Evolutionary conservation across 768 basidiomycete species (phyloP), one percentile per base, ranked within the genome.

Genomic region (Obba rivulosa): DNA sequence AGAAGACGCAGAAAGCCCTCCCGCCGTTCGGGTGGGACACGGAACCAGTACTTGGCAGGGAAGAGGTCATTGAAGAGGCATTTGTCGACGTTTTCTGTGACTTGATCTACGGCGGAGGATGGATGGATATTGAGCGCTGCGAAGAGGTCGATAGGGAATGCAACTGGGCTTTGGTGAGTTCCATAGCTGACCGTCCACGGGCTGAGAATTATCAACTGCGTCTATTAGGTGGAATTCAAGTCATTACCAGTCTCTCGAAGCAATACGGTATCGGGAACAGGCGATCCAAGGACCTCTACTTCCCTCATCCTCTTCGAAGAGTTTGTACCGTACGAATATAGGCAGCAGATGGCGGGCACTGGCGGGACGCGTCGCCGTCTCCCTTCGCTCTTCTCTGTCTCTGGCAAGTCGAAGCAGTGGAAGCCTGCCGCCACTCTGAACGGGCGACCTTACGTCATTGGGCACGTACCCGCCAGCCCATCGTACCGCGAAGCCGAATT

Each of bases 1-100:
- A 88, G 66, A 95, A 94, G 68, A 75, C 81, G 3, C 86, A 92
- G 59, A 87, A 86, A 62, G 56, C 77, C 1, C 72, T 95, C 20
- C 91, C 92, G 1, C 70, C 84, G 1, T 99, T 99, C 61, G 85
- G 90, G 0, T 95, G 92, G 88, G 92, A 96, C 60, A 95, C 90
- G 0, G 84, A 85, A 36, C 88, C 92, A 0, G 81, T 89, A 17
- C 69, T 83, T 50, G 90, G 87, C 4, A 66, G 69, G 9, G 87
- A 91, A 56, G 88, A 88, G 59, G 76, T 91, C 46, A 74, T 98
- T 36, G 95, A 99, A 62, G 92, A 92, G 65, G 78, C 86, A 1
- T 97, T 98, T 63, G 59, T 97, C 23, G 91, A 88, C 50, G 87
- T 88, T 14, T 92, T 89, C 59, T 87, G 85, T 55, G 87, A 90